A percentile compares a stretch with the other conserved stretches of the same genome.
Evolutionary conservation across 768 basidiomycete genomes (phyloP).

Genomic region (Clitopilus passeckerianus): DNA sequence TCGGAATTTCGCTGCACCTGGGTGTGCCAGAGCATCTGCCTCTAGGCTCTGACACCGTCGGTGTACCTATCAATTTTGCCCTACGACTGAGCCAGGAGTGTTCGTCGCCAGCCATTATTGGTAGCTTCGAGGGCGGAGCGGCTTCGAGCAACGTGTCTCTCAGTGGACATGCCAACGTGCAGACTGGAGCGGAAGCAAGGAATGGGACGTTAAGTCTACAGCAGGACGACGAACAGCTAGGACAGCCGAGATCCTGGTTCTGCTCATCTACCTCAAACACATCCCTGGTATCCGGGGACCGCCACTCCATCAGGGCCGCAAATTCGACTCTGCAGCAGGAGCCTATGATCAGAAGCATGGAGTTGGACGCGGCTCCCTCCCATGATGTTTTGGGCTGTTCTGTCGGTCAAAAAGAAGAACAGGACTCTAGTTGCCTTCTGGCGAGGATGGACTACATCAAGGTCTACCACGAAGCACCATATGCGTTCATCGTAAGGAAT

Average conservation of each 20-base stretch:
- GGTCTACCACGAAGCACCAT: constrained; percentile 49
- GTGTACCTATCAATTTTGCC: background rate
- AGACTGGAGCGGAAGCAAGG: background rate
- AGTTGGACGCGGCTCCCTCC: too few relatives aligned
- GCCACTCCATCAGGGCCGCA: background rate
- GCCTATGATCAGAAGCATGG: background rate
- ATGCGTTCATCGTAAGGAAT: constrained; percentile 43
- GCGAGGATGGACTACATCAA: constrained; percentile 46
- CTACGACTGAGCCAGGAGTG: background rate
- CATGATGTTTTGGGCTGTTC: background rate
- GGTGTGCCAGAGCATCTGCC: background rate
- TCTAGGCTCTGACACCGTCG: background rate
- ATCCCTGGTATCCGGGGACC: background rate
- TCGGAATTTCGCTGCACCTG: background rate
- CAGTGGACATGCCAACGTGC: background rate
- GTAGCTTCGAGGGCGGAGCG: background rate
- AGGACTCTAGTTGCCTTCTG: constrained; percentile 9
- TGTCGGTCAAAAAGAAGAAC: background rate
- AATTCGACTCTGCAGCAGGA: background rate
- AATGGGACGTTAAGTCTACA: background rate
- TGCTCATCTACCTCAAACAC: background rate
- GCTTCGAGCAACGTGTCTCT: background rate
- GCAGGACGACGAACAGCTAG: background rate
- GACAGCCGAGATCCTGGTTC: background rate
- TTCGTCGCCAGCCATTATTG: background rate